Percentiles rank a stretch among this genome's conserved stretches.
Evolutionary conservation across 2,329 filamentous ascomycete species (phyloP).

Genomic region (Fusarium haematococcum): DNA sequence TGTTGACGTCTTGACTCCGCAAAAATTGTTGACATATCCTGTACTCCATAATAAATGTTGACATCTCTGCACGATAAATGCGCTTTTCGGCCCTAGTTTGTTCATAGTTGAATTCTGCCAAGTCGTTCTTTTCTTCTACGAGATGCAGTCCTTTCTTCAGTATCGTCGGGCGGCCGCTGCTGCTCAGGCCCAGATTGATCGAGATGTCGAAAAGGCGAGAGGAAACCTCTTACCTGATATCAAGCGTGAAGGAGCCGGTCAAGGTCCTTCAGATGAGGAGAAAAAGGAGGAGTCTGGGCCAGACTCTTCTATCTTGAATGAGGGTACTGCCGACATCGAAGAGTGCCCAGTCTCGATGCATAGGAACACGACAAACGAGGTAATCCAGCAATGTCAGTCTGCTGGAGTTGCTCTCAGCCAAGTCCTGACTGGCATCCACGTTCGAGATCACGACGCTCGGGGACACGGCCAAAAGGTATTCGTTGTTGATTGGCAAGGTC

Average conservation of each 20-base stretch:
- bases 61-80: neutral
- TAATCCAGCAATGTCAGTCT: constrained; percentile 20
- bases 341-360: neutral
- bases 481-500: constrained; percentile 48
- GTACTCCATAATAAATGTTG: neutral
- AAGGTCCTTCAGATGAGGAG: neutral
- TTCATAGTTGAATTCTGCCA: neutral
- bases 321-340: neutral
- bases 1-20: neutral
- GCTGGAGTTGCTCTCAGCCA: constrained; percentile 41
- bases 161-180: constrained; percentile 31
- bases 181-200: constrained; percentile 37
- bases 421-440: constrained; percentile 47
- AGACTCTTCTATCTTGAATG: neutral
- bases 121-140: neutral
- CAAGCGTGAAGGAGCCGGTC: neutral
- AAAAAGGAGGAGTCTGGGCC: neutral
- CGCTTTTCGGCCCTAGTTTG: neutral
- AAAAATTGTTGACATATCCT: neutral
- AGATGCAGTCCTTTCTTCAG: constrained; percentile 37
- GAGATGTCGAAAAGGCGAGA: constrained; percentile 27
- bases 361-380: constrained; percentile 4
- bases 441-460: constrained; percentile 40
- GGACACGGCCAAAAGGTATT: constrained; percentile 47
- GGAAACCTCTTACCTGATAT: neutral